Percentiles rank a stretch among this genome's conserved stretches.
phyloP scores from a whole-genome alignment of 2,329 filamentous ascomycete genomes.

The Cadophora luteo-olivacea region DNA sequence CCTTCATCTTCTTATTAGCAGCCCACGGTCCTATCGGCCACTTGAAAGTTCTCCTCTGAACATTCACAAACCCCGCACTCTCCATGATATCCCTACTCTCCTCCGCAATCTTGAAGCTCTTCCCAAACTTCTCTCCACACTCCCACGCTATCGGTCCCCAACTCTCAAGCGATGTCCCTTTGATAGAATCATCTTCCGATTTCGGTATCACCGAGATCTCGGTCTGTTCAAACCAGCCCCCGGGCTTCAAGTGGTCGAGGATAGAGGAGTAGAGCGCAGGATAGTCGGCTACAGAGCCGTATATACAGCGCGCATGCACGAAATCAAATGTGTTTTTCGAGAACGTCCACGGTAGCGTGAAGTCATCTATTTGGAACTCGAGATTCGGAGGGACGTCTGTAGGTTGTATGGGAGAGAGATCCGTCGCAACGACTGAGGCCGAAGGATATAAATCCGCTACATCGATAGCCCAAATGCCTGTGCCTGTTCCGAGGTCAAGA shows the following conservation, averaged over 20 bases:
- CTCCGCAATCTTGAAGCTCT: slow-evolving; percentile 45
- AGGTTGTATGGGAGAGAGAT: slow-evolving; percentile 42
- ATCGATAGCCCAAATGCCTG: slow-evolving; percentile 30
- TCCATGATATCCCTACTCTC: slow-evolving; percentile 27
- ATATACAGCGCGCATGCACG: slow-evolving; percentile 55
- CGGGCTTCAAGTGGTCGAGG: slow-evolving; percentile 26
- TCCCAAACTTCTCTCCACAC: slow-evolving; percentile 47
- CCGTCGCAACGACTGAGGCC: slow-evolving; percentile 37
- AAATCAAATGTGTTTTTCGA: slow-evolving; percentile 54
- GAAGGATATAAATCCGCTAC: slow-evolving; percentile 38
- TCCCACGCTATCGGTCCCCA: slow-evolving; percentile 50
- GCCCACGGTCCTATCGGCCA: slow-evolving; percentile 44
- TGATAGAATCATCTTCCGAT: slow-evolving; percentile 26
- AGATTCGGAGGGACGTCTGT: slow-evolving; percentile 54
- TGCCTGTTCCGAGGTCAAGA: slow-evolving; percentile 31
- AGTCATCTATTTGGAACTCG: slow-evolving; percentile 57
- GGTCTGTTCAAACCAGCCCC: slow-evolving; percentile 42
- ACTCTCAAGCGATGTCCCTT: slow-evolving; percentile 44
- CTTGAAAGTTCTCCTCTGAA: slow-evolving; percentile 35
- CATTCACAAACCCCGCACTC: slow-evolving; percentile 40
- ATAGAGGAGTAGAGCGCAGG: slow-evolving; percentile 19
- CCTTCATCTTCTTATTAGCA: slow-evolving; percentile 37
- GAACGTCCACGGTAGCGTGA: slow-evolving; percentile 54
- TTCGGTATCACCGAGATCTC: slow-evolving; percentile 47
- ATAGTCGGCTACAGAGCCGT: slow-evolving; percentile 26